Evolutionary conservation across 768 basidiomycete genomes (phyloP).

Genomic region (Plicaturopsis crispa): DNA sequence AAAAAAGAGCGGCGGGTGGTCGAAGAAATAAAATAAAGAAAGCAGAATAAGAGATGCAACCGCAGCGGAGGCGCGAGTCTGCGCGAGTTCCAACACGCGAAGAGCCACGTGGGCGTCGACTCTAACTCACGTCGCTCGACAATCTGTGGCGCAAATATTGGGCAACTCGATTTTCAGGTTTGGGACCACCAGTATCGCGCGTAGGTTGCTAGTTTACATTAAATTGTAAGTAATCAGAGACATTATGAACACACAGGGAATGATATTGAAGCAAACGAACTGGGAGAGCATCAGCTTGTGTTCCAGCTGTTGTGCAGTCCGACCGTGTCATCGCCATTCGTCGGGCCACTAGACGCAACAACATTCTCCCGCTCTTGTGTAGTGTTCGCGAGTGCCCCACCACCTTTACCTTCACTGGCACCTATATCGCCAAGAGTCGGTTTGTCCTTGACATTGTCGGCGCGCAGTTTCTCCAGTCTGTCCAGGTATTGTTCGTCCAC

Average conservation of each 20-base stretch:
- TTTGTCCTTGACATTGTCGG: slow-evolving; percentile 74
- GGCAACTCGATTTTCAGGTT: no score
- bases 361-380: slow-evolving; percentile 14
- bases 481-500: slow-evolving; percentile 79
- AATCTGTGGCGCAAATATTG: no score
- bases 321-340: slow-evolving; percentile 70
- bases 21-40: background rate
- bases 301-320: slow-evolving; percentile 75
- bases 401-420: slow-evolving; percentile 27
- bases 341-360: slow-evolving; percentile 30
- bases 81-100: no score
- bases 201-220: no score
- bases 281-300: slow-evolving; percentile 15
- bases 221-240: no score
- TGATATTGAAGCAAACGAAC: no score
- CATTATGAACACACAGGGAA: no score
- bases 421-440: slow-evolving; percentile 20
- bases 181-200: no score
- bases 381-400: slow-evolving; percentile 16
- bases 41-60: no score
- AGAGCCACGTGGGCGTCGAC: no score
- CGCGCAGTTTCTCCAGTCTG: slow-evolving; percentile 67
- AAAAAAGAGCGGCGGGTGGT: background rate
- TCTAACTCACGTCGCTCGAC: no score
- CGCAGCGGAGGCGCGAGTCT: no score